Conservation (phyloP, 2,329 filamentous ascomycete genomes). For the Stachybotrys chartarum region DNA sequence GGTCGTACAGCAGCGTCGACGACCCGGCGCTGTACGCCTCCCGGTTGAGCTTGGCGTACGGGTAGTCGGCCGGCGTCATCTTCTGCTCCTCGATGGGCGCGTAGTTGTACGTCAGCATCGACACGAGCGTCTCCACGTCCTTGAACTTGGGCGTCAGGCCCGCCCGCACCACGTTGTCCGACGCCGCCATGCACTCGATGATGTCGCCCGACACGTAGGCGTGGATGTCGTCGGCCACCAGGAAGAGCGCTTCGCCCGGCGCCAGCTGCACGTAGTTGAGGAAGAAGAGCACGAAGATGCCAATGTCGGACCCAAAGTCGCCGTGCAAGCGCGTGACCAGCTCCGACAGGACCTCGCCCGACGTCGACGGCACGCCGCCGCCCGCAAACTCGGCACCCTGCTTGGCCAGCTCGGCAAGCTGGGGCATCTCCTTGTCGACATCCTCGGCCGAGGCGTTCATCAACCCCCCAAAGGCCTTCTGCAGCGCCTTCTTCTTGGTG, state of each 20-base stretch:
- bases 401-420: slow-evolving; percentile 65
- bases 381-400: slow-evolving; percentile 69
- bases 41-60: slow-evolving; percentile 78
- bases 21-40: slow-evolving; percentile 73
- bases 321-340: slow-evolving; percentile 70
- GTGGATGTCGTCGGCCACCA: slow-evolving; percentile 95
- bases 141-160: slow-evolving; percentile 99
- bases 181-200: slow-evolving; percentile 97
- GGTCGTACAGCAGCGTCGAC: slow-evolving; percentile 73
- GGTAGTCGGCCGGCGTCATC: slow-evolving; percentile 79
- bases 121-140: slow-evolving; percentile 80
- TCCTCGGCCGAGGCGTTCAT: slow-evolving; percentile 70
- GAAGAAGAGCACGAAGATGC: slow-evolving; percentile 93
- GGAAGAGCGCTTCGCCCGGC: slow-evolving; percentile 89
- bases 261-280: slow-evolving; percentile 87
- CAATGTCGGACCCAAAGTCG: slow-evolving; percentile 85
- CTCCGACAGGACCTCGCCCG: slow-evolving; percentile 64
- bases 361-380: slow-evolving; percentile 60
- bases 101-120: slow-evolving; percentile 92
- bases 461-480: slow-evolving; percentile 66
- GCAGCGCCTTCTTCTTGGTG: slow-evolving; percentile 72
- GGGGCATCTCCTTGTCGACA: slow-evolving; percentile 46
- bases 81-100: slow-evolving; percentile 94
- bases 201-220: slow-evolving; percentile 92
- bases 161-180: slow-evolving; percentile 96